Percentiles rank a stretch among this genome's conserved stretches.
Evolutionary conservation across 73 alveolate genomes (phyloP).

Genomic region (Paramecium biaurelia): DNA sequence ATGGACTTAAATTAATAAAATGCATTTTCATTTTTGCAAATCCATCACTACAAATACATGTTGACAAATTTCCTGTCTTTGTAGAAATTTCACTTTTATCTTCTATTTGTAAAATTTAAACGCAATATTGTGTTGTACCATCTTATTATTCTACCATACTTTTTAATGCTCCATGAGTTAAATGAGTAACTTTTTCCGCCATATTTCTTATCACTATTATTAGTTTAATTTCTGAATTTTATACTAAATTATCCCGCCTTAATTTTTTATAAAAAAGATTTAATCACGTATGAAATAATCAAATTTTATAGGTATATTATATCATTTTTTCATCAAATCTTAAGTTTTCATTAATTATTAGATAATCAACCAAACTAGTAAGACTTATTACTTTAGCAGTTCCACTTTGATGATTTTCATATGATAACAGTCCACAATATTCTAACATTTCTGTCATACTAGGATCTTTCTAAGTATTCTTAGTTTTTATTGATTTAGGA

Average conservation of each 20-base stretch:
- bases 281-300: not conserved
- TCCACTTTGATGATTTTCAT: slow-evolving; percentile 83
- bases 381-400: slow-evolving; percentile 77
- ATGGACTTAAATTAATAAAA: not conserved
- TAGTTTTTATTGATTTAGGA: not conserved
- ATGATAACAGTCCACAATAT: slow-evolving; percentile 57
- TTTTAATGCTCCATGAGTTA: not conserved
- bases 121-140: not conserved
- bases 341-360: not conserved
- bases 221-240: not conserved
- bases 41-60: not conserved
- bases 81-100: not conserved
- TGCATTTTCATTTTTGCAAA: not conserved
- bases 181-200: not conserved
- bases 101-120: not conserved
- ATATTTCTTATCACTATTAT: not conserved
- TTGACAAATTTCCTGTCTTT: not conserved
- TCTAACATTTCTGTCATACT: slow-evolving; percentile 80
- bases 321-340: slow-evolving; percentile 49
- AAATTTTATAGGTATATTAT: not conserved
- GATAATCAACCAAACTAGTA: slow-evolving; percentile 48
- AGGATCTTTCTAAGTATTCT: not conserved
- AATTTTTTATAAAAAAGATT: not conserved
- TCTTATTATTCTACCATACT: not conserved
- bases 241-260: not conserved